A percentile compares a stretch with the other conserved stretches of the same genome.
phyloP scores from a whole-genome alignment of 1,284 basidiomycete species.

The Ustilago hordei region DNA sequence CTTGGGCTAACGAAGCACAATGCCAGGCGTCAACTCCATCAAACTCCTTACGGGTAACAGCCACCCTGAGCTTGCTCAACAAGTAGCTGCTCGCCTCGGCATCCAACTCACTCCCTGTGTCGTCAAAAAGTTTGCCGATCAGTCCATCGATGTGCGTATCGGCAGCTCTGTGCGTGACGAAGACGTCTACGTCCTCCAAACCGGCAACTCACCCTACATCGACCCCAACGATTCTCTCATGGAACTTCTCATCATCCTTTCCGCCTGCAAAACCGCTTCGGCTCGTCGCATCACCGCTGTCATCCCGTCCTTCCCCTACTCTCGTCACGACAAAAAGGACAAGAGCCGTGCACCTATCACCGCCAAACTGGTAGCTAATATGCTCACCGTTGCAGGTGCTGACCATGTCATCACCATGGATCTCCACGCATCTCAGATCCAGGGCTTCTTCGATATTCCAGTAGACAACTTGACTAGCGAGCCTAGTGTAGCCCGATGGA shows the following conservation, averaged over 20 bases:
- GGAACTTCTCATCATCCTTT: conserved; percentile 86
- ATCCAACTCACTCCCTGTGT: conserved; percentile 89
- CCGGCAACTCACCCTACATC: conserved; percentile 63
- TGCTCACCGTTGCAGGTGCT: conserved; percentile 94
- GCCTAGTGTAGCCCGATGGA: conserved; percentile 71
- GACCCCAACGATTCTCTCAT: conserved; percentile 68
- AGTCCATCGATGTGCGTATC: conserved; percentile 80
- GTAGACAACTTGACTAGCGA: conserved; percentile 81
- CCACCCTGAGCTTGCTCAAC: conserved; percentile 94
- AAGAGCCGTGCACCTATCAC: conserved; percentile 96
- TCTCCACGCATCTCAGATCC: conserved; percentile 96
- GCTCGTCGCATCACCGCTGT: conserved; percentile 97
- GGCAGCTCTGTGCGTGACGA: conserved; percentile 94
- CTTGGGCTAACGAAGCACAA: conserved; percentile 27
- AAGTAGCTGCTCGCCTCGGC: conserved; percentile 92
- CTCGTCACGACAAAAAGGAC: conserved; percentile 98
- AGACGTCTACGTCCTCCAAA: conserved; percentile 70
- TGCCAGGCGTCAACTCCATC: conserved; percentile 75
- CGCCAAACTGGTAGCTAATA: conserved; percentile 97
- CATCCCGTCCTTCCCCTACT: conserved; percentile 97
- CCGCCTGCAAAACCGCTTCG: conserved; percentile 96
- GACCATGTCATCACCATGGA: conserved; percentile 99
- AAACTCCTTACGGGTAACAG: conserved; percentile 94
- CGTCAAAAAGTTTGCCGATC: conserved; percentile 88
- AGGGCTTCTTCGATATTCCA: conserved; percentile 99